Conservation (phyloP, 108 stramenopile genomes). For the Bacterosira constricta region DNA sequence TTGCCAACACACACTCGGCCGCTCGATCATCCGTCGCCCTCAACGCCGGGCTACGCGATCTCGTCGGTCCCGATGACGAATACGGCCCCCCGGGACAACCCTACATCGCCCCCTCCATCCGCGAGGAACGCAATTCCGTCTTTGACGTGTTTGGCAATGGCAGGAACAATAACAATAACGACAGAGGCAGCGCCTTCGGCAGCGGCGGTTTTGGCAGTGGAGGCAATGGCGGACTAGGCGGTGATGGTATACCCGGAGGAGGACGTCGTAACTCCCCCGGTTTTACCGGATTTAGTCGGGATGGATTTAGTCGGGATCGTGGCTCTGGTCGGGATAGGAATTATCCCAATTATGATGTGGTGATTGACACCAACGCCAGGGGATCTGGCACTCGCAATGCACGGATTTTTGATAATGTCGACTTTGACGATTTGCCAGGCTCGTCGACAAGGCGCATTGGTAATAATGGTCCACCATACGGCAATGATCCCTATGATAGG, state of each 20-base stretch:
- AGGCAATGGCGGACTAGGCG: not conserved
- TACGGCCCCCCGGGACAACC: not conserved
- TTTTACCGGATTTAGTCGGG: too few species aligned
- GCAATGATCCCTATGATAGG: slow-evolving; percentile 7
- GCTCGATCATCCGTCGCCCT: too few species aligned
- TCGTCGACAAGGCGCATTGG: slow-evolving; percentile 4
- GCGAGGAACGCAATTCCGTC: not conserved
- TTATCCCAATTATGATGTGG: slow-evolving; percentile 2
- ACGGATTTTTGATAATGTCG: slow-evolving; percentile 8
- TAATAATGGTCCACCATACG: not conserved
- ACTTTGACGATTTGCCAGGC: not conserved
- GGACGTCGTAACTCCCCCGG: slow-evolving; percentile 11
- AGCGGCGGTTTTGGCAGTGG: slow-evolving; percentile 7
- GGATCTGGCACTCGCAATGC: not conserved
- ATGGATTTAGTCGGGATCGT: not conserved
- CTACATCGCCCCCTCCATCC: not conserved
- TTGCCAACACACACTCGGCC: too few species aligned
- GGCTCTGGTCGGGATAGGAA: slow-evolving; percentile 11
- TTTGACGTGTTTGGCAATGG: not conserved
- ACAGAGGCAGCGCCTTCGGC: slow-evolving; percentile 25
- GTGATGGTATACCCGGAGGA: not conserved
- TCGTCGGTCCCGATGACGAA: slow-evolving; percentile 1
- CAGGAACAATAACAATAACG: not conserved
- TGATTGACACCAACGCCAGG: not conserved
- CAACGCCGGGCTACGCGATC: not conserved